Evolutionary conservation across 805 yeast genomes (phyloP).

Genomic region (Candida broadrunensis): DNA sequence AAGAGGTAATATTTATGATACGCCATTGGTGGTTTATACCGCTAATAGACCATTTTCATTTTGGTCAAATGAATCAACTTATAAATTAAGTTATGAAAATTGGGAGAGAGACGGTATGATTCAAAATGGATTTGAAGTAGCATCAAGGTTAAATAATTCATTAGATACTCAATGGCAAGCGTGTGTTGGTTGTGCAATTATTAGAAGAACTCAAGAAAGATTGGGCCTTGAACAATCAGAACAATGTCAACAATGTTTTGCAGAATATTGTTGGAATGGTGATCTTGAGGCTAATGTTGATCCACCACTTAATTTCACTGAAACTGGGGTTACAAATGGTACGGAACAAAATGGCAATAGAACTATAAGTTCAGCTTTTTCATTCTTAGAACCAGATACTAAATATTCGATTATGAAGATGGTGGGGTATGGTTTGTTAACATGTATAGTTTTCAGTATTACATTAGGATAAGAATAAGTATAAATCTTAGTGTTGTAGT

Average conservation of each 20-base stretch:
- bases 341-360: constrained; percentile 17
- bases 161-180: constrained; percentile 65
- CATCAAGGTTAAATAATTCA: constrained; percentile 64
- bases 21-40: constrained; percentile 75
- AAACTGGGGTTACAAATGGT: constrained; percentile 10
- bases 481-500: too few species aligned
- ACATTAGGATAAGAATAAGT: too few species aligned
- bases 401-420: constrained; percentile 9
- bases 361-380: constrained; percentile 13
- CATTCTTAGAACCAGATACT: constrained; percentile 4
- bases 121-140: constrained; percentile 70
- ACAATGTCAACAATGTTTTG: constrained; percentile 72
- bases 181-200: constrained; percentile 80
- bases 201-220: constrained; percentile 76
- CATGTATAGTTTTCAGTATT: constrained; percentile 16
- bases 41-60: constrained; percentile 70
- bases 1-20: constrained; percentile 32
- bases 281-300: constrained; percentile 16
- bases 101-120: constrained; percentile 59
- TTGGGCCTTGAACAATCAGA: constrained; percentile 55
- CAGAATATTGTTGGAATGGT: constrained; percentile 76
- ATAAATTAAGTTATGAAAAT: constrained; percentile 57
- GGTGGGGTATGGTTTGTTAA: constrained; percentile 19
- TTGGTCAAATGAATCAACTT: constrained; percentile 71
- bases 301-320: constrained; percentile 20